Evolutionary conservation across 1,284 basidiomycete species (phyloP).

Genomic region (Amylostereum areolatum): DNA sequence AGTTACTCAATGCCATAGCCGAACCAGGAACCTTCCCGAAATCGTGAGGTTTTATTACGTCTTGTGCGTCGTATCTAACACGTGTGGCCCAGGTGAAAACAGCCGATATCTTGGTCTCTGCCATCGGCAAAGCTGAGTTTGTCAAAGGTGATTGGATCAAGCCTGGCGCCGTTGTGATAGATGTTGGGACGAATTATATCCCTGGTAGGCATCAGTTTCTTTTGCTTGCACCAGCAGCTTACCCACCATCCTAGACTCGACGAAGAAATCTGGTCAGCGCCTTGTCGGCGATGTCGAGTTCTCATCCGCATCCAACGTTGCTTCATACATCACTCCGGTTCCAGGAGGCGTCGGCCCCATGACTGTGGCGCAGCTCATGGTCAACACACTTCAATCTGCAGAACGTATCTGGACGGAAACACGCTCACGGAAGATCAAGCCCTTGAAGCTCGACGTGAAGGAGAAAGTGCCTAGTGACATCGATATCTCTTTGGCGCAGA

Average conservation of each 20-base stretch:
- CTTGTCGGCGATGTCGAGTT: constrained; percentile 97
- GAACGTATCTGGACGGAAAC: constrained; percentile 72
- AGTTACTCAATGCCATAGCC: constrained; percentile 96
- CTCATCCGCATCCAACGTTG: constrained; percentile 68
- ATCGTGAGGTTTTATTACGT: constrained; percentile 46
- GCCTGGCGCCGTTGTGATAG: constrained; percentile 89
- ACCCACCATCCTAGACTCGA: constrained; percentile 47
- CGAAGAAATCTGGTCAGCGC: constrained; percentile 94
- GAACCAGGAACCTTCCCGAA: constrained; percentile 74
- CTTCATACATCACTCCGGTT: constrained; percentile 93
- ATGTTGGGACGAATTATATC: constrained; percentile 97
- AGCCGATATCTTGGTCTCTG: constrained; percentile 92
- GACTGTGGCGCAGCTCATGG: constrained; percentile 99
- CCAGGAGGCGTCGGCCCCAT: constrained; percentile 98
- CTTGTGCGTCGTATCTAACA: background rate
- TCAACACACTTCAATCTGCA: constrained; percentile 87
- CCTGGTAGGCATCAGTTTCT: constrained; percentile 46
- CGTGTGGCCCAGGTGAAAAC: constrained; percentile 54
- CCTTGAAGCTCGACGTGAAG: constrained; percentile 73
- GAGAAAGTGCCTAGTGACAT: constrained; percentile 94
- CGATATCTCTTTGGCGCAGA: constrained; percentile 94
- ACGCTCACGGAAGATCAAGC: constrained; percentile 66
- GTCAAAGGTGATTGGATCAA: constrained; percentile 96
- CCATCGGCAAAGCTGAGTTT: constrained; percentile 89
- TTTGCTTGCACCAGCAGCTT: background rate